Conservation (phyloP, 805 yeast genomes). For the Hanseniaspora valbyensis region DNA sequence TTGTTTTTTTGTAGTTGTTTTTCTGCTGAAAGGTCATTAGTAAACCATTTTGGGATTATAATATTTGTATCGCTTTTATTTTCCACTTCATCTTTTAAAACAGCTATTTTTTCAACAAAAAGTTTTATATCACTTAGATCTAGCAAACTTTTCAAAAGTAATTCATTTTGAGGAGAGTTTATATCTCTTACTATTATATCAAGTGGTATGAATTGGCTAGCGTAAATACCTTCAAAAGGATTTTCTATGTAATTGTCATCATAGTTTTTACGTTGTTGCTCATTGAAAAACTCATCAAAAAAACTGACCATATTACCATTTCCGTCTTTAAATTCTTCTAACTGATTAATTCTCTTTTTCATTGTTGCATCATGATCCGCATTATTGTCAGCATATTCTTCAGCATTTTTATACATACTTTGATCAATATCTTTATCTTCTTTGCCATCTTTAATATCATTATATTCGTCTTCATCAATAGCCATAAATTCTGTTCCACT, state of each 20-base stretch:
- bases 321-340: background rate
- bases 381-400: background rate
- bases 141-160: background rate
- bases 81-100: background rate
- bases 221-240: background rate
- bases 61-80: background rate
- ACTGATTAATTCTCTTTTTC: background rate
- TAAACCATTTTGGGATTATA: background rate
- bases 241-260: background rate
- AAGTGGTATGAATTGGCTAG: background rate
- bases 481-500: background rate
- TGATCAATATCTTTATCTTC: too few species aligned
- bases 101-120: background rate
- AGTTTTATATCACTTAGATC: background rate
- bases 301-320: background rate
- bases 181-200: background rate
- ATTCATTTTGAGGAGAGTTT: background rate
- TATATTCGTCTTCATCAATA: background rate
- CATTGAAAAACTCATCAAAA: background rate
- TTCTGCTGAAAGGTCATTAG: background rate
- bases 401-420: too few species aligned
- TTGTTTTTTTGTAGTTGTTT: background rate
- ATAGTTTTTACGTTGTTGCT: background rate
- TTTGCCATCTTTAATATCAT: background rate
- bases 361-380: background rate